Percentiles rank a stretch among this genome's conserved stretches.
These are phyloP conservation scores for Colletotrichum chlorophyti DNA, from an alignment of 2,329 filamentous ascomycete species.

Conservation along the genomic window DNA sequence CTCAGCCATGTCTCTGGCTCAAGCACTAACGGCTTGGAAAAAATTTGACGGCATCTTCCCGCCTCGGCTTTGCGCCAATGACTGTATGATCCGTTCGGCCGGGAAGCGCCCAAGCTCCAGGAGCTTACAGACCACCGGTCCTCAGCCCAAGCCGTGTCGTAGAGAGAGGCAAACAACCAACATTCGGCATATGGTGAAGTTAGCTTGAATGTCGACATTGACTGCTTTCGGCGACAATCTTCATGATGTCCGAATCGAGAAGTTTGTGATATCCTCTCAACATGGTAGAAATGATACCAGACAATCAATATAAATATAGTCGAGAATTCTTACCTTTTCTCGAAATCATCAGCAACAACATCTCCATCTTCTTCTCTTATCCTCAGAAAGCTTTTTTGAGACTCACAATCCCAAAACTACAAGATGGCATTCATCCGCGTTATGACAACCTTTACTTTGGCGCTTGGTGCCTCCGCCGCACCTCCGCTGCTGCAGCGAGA, in stretches of 20 bases:
- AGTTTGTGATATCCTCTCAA: background rate
- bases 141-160: background rate
- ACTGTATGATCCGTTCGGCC: background rate
- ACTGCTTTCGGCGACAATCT: constrained; percentile 3
- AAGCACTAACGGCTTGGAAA: constrained; percentile 1
- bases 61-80: background rate
- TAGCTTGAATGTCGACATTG: background rate
- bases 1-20: background rate
- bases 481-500: too few species aligned
- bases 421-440: constrained; percentile 16
- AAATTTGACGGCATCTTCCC: background rate
- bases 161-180: background rate
- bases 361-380: background rate
- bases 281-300: background rate
- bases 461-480: constrained; percentile 2
- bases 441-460: background rate
- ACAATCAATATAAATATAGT: constrained; percentile 1
- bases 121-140: background rate
- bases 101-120: background rate
- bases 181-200: background rate
- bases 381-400: background rate
- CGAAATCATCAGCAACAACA: background rate
- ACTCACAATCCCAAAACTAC: background rate
- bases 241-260: background rate
- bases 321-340: background rate